Evolutionary conservation across 768 basidiomycete species (phyloP).

Genomic region (Boletellus ananiceps): DNA sequence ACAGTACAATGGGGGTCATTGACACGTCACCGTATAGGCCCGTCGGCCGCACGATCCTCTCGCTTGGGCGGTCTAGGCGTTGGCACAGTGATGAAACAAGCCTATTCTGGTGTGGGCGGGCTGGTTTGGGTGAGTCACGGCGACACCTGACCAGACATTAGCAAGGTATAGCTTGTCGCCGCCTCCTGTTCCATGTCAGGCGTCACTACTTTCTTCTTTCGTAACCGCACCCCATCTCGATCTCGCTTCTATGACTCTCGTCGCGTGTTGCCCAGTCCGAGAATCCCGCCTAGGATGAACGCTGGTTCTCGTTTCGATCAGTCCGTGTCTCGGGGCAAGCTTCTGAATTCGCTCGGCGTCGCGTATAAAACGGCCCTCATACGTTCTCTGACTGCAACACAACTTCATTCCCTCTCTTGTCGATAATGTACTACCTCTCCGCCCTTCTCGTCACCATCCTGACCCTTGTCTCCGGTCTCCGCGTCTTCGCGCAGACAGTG

Average conservation of each 20-base stretch:
- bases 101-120: no score
- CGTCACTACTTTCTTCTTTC: neutral
- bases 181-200: neutral
- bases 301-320: neutral
- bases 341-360: neutral
- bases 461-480: constrained; percentile 12
- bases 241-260: neutral
- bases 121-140: neutral
- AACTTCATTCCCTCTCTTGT: neutral
- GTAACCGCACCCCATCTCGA: neutral
- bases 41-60: no score
- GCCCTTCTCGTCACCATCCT: constrained; percentile 13
- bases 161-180: neutral
- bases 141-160: neutral
- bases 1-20: no score
- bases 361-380: constrained; percentile 18
- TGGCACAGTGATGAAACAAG: no score
- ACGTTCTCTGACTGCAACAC: neutral
- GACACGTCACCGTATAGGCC: no score
- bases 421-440: constrained; percentile 26
- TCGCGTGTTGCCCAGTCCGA: neutral
- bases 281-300: neutral
- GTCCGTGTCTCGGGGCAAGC: neutral
- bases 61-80: no score
- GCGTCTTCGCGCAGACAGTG: constrained; percentile 18